phyloP scores from a whole-genome alignment of 768 basidiomycete species.

The Xerocomellus intermedius region DNA sequence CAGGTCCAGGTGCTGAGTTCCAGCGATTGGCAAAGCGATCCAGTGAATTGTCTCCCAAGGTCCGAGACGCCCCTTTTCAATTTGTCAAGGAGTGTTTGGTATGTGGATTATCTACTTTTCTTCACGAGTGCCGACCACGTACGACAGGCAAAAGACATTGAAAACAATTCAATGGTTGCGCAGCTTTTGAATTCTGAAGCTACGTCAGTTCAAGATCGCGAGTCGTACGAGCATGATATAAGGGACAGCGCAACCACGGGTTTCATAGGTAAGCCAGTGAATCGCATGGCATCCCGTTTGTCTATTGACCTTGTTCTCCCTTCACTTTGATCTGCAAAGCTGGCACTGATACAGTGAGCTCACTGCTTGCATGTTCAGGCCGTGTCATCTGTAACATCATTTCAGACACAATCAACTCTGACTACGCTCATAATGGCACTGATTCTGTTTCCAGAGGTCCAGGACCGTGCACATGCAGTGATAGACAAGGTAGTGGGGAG shows the following conservation, averaged over 20 bases:
- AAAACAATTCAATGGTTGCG: slow-evolving; percentile 24
- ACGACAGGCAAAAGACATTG: slow-evolving; percentile 18
- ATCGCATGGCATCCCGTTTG: not conserved
- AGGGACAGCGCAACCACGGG: slow-evolving; percentile 17
- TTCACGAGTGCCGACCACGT: not conserved
- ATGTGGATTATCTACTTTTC: not conserved
- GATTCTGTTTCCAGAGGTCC: slow-evolving; percentile 22
- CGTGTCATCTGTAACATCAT: not conserved
- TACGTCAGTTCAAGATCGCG: not conserved
- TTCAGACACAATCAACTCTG: slow-evolving; percentile 16
- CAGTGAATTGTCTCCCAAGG: slow-evolving; percentile 7
- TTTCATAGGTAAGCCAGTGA: slow-evolving; percentile 20
- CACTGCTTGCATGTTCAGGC: not conserved
- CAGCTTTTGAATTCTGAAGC: slow-evolving; percentile 12
- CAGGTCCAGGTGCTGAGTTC: slow-evolving; percentile 14
- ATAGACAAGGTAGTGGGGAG: slow-evolving; percentile 21
- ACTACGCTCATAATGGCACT: slow-evolving; percentile 19
- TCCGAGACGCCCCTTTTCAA: slow-evolving; percentile 21
- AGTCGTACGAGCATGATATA: slow-evolving; percentile 17
- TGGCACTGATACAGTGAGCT: slow-evolving; percentile 16
- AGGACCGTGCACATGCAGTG: slow-evolving; percentile 18
- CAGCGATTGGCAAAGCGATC: slow-evolving; percentile 8
- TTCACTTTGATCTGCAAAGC: slow-evolving; percentile 3
- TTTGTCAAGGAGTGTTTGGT: slow-evolving; percentile 25
- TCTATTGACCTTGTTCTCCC: not conserved